A percentile compares a stretch with the other conserved stretches of the same genome.
These are phyloP conservation scores for Skeletonema marinoi DNA, from an alignment of 108 stramenopile species.

Conservation along the genomic window DNA sequence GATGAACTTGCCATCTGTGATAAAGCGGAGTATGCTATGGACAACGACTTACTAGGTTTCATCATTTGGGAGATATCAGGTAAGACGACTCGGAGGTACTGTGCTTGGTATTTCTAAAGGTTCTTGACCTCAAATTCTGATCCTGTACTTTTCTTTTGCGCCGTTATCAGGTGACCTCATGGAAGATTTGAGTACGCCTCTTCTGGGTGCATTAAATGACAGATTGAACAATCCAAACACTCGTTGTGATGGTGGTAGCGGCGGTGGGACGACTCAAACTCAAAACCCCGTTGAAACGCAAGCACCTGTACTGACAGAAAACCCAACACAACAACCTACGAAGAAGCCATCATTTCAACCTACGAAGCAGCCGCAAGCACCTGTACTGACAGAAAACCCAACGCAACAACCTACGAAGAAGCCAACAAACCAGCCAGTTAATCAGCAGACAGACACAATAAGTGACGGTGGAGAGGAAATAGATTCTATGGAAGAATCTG, in stretches of 20 bases:
- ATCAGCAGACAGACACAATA: not conserved
- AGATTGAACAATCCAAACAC: slow-evolving; percentile 23
- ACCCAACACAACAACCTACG: not conserved
- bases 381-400: not conserved
- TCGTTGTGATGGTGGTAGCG: slow-evolving; percentile 6
- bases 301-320: not conserved
- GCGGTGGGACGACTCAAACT: not conserved
- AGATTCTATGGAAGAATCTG: not conserved
- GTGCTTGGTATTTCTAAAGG: not conserved
- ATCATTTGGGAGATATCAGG: slow-evolving; percentile 35
- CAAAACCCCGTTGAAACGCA: not conserved
- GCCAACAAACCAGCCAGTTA: not conserved
- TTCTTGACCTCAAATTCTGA: no score
- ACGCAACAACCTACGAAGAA: not conserved
- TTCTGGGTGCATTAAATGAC: slow-evolving; percentile 18
- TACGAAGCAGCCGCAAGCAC: not conserved
- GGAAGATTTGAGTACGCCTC: slow-evolving; percentile 29
- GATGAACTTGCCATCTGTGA: slow-evolving; percentile 46
- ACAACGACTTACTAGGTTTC: slow-evolving; percentile 33
- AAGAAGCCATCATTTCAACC: not conserved
- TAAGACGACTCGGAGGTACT: not conserved
- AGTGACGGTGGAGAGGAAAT: not conserved
- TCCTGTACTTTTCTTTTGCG: no score
- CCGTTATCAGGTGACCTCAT: slow-evolving; percentile 9
- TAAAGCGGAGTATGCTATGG: slow-evolving; percentile 42